phyloP scores from a whole-genome alignment of 805 yeast genomes.

The Cephaloascus fragrans region DNA sequence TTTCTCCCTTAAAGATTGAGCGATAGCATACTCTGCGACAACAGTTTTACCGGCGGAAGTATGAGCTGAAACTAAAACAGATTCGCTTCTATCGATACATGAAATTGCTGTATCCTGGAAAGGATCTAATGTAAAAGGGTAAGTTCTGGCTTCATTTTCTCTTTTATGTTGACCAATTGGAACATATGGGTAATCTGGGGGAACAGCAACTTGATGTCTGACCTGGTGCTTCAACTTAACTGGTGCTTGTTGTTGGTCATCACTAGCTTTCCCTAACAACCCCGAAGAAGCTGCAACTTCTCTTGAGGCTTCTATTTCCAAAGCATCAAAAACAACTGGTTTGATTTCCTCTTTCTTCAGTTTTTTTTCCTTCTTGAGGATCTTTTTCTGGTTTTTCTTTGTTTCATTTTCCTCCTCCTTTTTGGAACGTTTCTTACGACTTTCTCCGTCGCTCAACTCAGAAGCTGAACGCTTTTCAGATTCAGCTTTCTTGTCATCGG shows the following conservation, averaged over 20 bases:
- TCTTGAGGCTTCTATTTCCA: constrained; percentile 83
- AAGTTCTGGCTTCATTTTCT: constrained; percentile 69
- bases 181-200: constrained; percentile 78
- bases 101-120: constrained; percentile 96
- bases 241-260: constrained; percentile 22
- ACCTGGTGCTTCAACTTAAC: constrained; percentile 85
- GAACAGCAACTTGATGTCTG: constrained; percentile 95
- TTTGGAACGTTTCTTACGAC: constrained; percentile 10
- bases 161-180: constrained; percentile 88
- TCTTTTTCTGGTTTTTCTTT: constrained; percentile 22
- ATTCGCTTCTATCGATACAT: constrained; percentile 89
- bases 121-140: constrained; percentile 91
- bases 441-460: constrained; percentile 3
- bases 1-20: constrained; percentile 83
- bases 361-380: constrained; percentile 4
- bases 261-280: constrained; percentile 33
- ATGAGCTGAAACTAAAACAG: constrained; percentile 94
- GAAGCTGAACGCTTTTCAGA: constrained; percentile 13
- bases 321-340: constrained; percentile 77
- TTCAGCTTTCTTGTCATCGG: too few species aligned
- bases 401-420: constrained; percentile 13
- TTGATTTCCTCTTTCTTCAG: constrained; percentile 34
- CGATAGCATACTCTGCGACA: constrained; percentile 95
- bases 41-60: constrained; percentile 97
- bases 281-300: constrained; percentile 83